Evolutionary conservation across 495 filamentous ascomycete species (phyloP), one percentile per base, ranked within the genome.

Genomic region (Neurospora cerealis): DNA sequence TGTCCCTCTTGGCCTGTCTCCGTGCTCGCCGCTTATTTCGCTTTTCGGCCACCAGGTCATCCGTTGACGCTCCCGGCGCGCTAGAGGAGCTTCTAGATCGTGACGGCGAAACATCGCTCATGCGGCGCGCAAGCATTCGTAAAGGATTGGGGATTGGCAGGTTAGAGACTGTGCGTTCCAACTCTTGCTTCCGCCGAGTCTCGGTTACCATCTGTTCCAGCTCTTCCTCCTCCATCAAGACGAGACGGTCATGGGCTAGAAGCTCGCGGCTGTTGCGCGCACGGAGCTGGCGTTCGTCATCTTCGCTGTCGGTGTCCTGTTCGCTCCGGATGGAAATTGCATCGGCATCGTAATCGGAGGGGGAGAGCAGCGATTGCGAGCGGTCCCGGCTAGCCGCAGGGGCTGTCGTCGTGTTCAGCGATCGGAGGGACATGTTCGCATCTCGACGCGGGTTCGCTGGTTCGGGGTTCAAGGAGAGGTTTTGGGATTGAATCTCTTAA

Each of bases 201-300:
- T 78, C 84, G 75, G 44, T 88, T 83, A 98, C 85, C 60, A 97
- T 80, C 74, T 91, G 89, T 77, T 96, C 95, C 69, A 91, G 84
- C 78, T 98, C 94, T 73, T 97, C 94, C 83, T 98, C 95, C 75
- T 96, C 93, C 60, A 92, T 87, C 73, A 97, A 80, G 0, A 97
- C 90, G n/a, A 90, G 86, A 69, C 88, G 87, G 78, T 96, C 94
- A 80, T 92, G 88, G 34, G 88, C 85, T 15, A 88, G 84, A 36
- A 93, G 83, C 79, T 97, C 93, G 66, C 87, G 82, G 74, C 92
- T 93, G 69, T 88, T 92, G 17, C 92, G 87, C 39, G 88, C 88
- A 13, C 86, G 86, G 71, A 86, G 83, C 36, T 90, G 83, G 72
- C 92, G 83, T 73, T 91, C 87, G 79, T 94, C 92, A 78, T 93